A percentile compares a stretch with the other conserved stretches of the same genome.
These are phyloP conservation scores for Umbelopsis isabellina DNA, from an alignment of 192 early-diverging fungal genomes.

Conservation along the genomic window DNA sequence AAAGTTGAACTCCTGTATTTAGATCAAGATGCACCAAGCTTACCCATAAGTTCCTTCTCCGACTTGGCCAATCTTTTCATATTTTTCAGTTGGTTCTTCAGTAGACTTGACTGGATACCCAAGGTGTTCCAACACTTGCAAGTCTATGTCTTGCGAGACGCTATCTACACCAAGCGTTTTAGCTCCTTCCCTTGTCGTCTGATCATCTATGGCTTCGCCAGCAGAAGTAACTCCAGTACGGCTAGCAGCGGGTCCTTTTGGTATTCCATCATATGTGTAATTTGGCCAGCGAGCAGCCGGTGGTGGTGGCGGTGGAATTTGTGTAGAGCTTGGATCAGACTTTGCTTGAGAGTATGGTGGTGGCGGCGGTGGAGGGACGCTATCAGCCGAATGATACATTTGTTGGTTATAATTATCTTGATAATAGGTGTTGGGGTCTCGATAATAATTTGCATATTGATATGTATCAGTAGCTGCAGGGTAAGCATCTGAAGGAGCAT, in stretches of 20 bases:
- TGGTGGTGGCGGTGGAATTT: background rate
- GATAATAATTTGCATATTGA: background rate
- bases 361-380: constrained; percentile 32
- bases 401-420: background rate
- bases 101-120: constrained; percentile 41
- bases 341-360: constrained; percentile 28
- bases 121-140: constrained; percentile 30
- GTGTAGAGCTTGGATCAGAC: constrained; percentile 17
- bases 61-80: constrained; percentile 75
- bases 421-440: constrained; percentile 15
- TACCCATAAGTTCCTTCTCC: constrained; percentile 85
- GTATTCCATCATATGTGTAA: constrained; percentile 20
- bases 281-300: constrained; percentile 11
- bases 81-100: constrained; percentile 57
- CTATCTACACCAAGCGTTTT: constrained; percentile 1
- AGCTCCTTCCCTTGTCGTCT: background rate
- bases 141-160: background rate
- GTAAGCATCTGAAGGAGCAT: constrained; percentile 22
- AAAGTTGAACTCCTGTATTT: background rate
- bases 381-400: constrained; percentile 17
- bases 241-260: constrained; percentile 28
- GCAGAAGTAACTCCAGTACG: constrained; percentile 7
- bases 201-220: background rate
- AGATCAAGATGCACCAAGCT: constrained; percentile 6
- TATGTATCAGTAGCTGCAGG: constrained; percentile 19